Base-by-base conservation (phyloP, 2,329 filamentous ascomycete species). In the Ciborinia camelliae region DNA sequence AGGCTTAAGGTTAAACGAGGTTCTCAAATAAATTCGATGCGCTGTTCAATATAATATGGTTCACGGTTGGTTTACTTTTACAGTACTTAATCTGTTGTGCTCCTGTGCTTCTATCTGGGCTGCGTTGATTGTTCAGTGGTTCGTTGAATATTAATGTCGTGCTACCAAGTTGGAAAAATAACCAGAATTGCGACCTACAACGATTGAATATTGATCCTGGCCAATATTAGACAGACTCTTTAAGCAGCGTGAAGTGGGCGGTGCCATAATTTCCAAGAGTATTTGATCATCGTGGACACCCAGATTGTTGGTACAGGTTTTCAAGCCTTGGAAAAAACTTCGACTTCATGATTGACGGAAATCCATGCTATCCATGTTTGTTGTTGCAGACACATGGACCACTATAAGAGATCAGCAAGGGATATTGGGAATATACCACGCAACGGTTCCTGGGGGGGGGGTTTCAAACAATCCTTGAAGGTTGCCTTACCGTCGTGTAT, bases 121-220 rank as follows among this genome's bases (percentile, higher is more conserved):
- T 63, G 60, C 61, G 18, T 54, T 62, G 59, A 18, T 39, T 53
- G 37, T 54, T 41, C 35, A 35, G n/a, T 58, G 55, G 55, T 58
- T 58, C 55, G 55, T 58, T 26, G 55, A 58, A 58, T 57, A 43
- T 6, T 43, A 32, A 57, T 47, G 41, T 59, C 15, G 55, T 59
- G 30, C 12, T 59, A 59, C 55, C 20, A 12, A 26, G 14, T 18
- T 32, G n/a, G 43, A 28, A 20, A 37, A 45, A 30, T 28, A 28
- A 43, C 18, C 37, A 41, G 7, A 55, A 30, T 43, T 10, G 23
- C 53, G 37, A 45, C 28, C 28, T 58, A n/a, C 54, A 57, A 57
- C 20, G 18, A 43, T 45, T 58, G 8, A 45, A 20, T 14, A 35
- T 47, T 20, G 43, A 47, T 45, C n/a, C 55, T 58, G 4, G 55